A percentile compares a stretch with the other conserved stretches of the same genome.
phyloP scores from a whole-genome alignment of 129 eudicot genomes.

The Tanacetum coccineum region DNA sequence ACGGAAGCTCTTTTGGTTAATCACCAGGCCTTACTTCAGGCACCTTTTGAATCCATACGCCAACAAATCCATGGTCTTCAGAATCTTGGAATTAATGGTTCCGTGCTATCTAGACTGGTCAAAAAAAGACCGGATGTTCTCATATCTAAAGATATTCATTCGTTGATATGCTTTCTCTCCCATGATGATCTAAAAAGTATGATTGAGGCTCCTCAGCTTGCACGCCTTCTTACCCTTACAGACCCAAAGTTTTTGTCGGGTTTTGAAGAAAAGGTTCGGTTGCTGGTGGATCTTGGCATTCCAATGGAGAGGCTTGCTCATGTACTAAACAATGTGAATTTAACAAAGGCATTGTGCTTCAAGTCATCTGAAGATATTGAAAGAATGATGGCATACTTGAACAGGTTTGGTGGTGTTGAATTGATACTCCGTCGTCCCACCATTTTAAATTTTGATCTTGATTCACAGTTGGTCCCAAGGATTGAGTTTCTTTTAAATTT shows the following conservation, averaged over 20 bases:
- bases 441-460: constrained; percentile 67
- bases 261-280: constrained; percentile 52
- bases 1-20: constrained; percentile 33
- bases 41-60: constrained; percentile 49
- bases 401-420: constrained; percentile 62
- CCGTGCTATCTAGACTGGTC: constrained; percentile 42
- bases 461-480: constrained; percentile 65
- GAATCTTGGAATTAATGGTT: constrained; percentile 46
- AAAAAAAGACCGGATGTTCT: constrained; percentile 56
- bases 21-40: constrained; percentile 44
- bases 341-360: constrained; percentile 65
- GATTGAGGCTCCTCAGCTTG: constrained; percentile 52
- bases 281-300: constrained; percentile 56
- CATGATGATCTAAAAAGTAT: constrained; percentile 34
- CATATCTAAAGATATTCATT: constrained; percentile 46
- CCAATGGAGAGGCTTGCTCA: constrained; percentile 53
- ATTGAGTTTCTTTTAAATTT: constrained; percentile 54
- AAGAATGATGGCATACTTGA: constrained; percentile 47
- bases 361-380: constrained; percentile 60
- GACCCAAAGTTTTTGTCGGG: constrained; percentile 52
- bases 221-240: constrained; percentile 55
- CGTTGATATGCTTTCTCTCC: constrained; percentile 35
- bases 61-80: constrained; percentile 45
- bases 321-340: constrained; percentile 67
- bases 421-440: constrained; percentile 74